phyloP scores from a whole-genome alignment of 2,329 filamentous ascomycete species.

The Talaromyces albobiverticillius region DNA sequence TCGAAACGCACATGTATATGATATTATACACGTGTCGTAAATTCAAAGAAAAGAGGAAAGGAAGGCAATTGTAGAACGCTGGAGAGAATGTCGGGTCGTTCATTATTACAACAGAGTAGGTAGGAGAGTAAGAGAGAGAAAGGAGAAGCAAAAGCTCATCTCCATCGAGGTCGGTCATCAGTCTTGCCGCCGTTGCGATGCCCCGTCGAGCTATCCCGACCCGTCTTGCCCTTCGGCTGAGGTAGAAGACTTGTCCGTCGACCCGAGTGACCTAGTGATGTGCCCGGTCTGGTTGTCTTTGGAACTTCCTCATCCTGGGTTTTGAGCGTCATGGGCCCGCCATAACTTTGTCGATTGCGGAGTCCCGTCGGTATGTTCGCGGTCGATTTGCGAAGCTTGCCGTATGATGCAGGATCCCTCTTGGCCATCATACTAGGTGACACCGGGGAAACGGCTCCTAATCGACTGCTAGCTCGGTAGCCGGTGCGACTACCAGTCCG shows the following conservation, averaged over 20 bases:
- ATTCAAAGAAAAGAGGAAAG: background rate
- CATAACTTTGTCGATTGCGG: conserved; percentile 39
- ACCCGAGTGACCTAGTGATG: conserved; percentile 37
- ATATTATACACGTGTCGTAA: background rate
- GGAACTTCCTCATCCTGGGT: conserved; percentile 18
- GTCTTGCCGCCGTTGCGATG: conserved; percentile 20
- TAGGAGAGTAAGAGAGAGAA: background rate
- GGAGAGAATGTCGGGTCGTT: background rate
- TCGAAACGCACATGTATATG: too few species aligned
- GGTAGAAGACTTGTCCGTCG: conserved; percentile 42
- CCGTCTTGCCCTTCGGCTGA: conserved; percentile 29
- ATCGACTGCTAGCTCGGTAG: conserved; percentile 27
- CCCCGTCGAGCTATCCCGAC: conserved; percentile 15
- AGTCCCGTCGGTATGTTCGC: conserved; percentile 27
- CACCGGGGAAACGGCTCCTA: conserved; percentile 29
- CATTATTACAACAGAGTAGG: background rate
- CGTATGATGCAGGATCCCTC: conserved; percentile 42
- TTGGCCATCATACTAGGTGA: conserved; percentile 14
- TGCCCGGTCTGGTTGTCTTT: conserved; percentile 37
- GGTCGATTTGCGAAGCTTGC: conserved; percentile 34
- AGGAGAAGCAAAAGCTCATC: conserved; percentile 19
- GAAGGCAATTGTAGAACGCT: background rate
- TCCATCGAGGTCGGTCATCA: conserved; percentile 36
- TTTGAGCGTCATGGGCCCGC: conserved; percentile 30
- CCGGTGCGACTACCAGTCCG: conserved; percentile 34